Conservation (phyloP, 2,329 filamentous ascomycete genomes). For the Leptographium procerum region DNA sequence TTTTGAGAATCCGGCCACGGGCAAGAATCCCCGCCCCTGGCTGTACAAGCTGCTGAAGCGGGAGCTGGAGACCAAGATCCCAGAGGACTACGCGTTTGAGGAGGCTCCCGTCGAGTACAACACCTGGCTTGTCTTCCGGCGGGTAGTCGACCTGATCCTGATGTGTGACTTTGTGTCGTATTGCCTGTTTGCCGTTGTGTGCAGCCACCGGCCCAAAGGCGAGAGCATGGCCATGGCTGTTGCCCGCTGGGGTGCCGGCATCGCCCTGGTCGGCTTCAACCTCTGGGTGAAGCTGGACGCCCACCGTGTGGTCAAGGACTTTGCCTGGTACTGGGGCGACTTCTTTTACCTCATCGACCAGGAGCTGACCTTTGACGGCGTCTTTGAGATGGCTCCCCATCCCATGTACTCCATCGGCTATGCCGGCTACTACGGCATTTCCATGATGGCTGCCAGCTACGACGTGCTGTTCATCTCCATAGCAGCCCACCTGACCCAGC, state of each 20-base stretch:
- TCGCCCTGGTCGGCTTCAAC: conserved; percentile 80
- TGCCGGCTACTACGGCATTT: conserved; percentile 95
- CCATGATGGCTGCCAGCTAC: conserved; percentile 95
- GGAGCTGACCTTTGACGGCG: conserved; percentile 93
- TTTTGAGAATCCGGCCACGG: conserved; percentile 73
- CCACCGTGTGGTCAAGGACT: conserved; percentile 96
- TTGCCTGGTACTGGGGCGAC: conserved; percentile 99
- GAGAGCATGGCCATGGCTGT: conserved; percentile 60
- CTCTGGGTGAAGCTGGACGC: conserved; percentile 98
- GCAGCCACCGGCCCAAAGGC: conserved; percentile 60
- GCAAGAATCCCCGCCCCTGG: conserved; percentile 69
- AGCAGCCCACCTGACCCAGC: conserved; percentile 84
- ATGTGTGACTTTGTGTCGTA: conserved; percentile 99
- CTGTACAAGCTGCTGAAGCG: conserved; percentile 75
- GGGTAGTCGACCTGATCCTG: conserved; percentile 89
- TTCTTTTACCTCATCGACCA: conserved; percentile 99
- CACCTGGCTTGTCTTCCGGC: conserved; percentile 93
- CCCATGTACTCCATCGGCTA: conserved; percentile 99
- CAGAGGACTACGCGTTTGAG: conserved; percentile 86
- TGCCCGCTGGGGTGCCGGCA: conserved; percentile 68
- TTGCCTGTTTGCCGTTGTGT: conserved; percentile 88
- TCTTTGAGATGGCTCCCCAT: conserved; percentile 97
- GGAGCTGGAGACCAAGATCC: conserved; percentile 91
- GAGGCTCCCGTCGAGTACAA: conserved; percentile 95
- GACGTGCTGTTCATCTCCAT: conserved; percentile 96